Conservation (phyloP, 2,329 filamentous ascomycete genomes). For the Hortaea sp. region DNA sequence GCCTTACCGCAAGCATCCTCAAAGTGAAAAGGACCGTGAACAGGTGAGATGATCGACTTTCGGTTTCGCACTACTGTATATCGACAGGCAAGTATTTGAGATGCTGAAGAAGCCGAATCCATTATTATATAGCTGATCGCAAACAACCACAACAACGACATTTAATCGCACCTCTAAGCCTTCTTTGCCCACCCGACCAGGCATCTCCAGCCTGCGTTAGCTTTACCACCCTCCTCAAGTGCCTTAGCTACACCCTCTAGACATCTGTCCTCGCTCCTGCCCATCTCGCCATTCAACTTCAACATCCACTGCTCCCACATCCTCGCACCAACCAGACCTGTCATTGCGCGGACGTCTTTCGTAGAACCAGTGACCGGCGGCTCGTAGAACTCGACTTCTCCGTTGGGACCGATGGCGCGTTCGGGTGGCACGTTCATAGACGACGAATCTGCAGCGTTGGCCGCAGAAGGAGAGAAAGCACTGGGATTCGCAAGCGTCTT, state of each 20-base stretch:
- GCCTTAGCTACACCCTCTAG: constrained; percentile 48
- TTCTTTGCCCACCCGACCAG: constrained; percentile 51
- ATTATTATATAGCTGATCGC: background rate
- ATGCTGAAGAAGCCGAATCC: too few relatives aligned
- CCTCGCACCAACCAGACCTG: constrained; percentile 76
- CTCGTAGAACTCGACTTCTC: constrained; percentile 19
- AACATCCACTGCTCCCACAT: constrained; percentile 96
- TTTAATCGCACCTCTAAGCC: constrained; percentile 13
- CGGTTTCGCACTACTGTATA: too few relatives aligned
- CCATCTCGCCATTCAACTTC: constrained; percentile 77
- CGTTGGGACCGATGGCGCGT: constrained; percentile 26
- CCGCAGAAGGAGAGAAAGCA: constrained; percentile 5
- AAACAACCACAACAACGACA: background rate
- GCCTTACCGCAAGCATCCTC: too few relatives aligned
- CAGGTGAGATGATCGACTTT: too few relatives aligned
- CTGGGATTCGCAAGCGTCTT: constrained; percentile 9
- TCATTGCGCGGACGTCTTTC: constrained; percentile 41
- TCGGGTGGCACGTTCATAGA: constrained; percentile 13
- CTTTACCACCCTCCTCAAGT: constrained; percentile 50
- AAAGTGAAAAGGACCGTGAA: too few relatives aligned
- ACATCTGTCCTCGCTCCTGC: constrained; percentile 47
- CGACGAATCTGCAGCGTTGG: constrained; percentile 5
- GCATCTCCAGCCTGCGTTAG: constrained; percentile 49
- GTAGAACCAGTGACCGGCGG: constrained; percentile 26
- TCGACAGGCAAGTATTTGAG: too few relatives aligned